phyloP scores from a whole-genome alignment of 306 rosid genomes.

The Chamaecrista fasciculata region DNA sequence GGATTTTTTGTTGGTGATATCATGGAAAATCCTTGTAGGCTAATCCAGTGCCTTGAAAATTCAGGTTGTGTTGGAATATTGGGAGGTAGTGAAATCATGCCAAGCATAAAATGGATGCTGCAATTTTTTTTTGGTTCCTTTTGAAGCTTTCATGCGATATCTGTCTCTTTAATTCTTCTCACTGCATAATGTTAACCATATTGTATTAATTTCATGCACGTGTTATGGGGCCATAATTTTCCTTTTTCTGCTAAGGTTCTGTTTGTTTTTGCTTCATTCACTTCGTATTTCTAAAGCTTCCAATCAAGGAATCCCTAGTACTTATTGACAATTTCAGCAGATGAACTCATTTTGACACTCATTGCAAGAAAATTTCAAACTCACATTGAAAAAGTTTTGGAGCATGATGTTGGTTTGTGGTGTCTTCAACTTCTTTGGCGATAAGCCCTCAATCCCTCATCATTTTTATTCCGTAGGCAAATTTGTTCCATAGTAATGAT shows the following conservation, averaged over 20 bases:
- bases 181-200: background rate
- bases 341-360: background rate
- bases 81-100: background rate
- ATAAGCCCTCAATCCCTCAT: too few species aligned
- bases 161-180: background rate
- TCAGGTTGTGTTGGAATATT: background rate
- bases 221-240: background rate
- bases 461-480: background rate
- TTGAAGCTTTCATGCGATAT: background rate
- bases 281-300: background rate
- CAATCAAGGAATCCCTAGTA: background rate
- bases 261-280: background rate
- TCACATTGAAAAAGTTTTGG: background rate
- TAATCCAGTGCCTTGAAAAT: background rate
- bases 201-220: background rate
- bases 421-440: background rate
- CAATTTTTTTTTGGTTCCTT: background rate
- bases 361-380: background rate
- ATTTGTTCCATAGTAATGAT: conserved; percentile 10
- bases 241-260: background rate
- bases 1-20: background rate
- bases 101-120: background rate
- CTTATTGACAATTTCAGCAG: background rate
- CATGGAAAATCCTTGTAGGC: background rate
- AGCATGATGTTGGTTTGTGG: background rate